Percentiles rank a stretch among this genome's conserved stretches.
Conservation (phyloP, 371 early-diverging fungal genomes). For the Catenaria anguillulae region DNA sequence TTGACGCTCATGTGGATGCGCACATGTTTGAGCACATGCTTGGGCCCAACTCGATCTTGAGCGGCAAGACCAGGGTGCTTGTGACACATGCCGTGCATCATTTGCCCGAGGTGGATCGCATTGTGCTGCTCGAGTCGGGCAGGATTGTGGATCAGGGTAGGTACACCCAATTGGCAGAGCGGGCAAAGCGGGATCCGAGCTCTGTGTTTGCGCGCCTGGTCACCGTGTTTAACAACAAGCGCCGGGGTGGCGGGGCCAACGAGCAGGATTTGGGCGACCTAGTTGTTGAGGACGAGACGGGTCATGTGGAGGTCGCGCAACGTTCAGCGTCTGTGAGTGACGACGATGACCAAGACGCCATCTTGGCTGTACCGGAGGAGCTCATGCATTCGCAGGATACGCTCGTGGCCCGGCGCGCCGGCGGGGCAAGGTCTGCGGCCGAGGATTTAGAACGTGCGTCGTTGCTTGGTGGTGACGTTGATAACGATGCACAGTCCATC, state of each 20-base stretch:
- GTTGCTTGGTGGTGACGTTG: neutral
- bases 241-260: neutral
- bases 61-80: constrained; percentile 35
- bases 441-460: neutral
- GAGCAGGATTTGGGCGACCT: neutral
- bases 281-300: no score
- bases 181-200: constrained; percentile 7
- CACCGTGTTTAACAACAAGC: constrained; percentile 8
- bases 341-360: constrained; percentile 1
- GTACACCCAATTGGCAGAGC: constrained; percentile 24
- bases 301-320: no score
- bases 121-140: constrained; percentile 29
- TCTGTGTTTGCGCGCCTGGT: constrained; percentile 11
- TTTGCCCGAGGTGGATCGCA: constrained; percentile 26
- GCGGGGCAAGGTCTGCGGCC: neutral
- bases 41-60: constrained; percentile 57
- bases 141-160: constrained; percentile 28
- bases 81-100: constrained; percentile 44
- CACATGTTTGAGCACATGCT: constrained; percentile 69
- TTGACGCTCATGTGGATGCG: constrained; percentile 81
- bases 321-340: neutral
- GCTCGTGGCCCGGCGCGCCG: neutral
- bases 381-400: neutral
- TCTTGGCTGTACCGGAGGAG: neutral
- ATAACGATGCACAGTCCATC: no score